Evolutionary conservation across 306 rosid species (phyloP), one percentile per base, ranked within the genome.

Genomic region (Gastrolobium bilobum): DNA sequence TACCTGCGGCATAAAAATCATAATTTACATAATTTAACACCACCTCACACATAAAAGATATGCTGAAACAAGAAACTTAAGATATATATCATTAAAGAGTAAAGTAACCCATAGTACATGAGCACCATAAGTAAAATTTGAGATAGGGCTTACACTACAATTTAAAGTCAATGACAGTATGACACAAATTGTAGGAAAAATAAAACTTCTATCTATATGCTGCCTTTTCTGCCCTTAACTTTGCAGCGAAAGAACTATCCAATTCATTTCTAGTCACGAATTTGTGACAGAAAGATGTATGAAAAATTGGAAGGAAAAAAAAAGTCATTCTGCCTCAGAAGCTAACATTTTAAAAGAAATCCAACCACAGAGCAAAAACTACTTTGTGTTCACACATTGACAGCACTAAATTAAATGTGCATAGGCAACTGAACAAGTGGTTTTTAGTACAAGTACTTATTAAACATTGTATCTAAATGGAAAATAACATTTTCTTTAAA

Each of bases 1-100:
- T 8, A 95, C 99, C 99, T 95, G 73, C 31, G 7, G 15, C 74
- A 79, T 40, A 30, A 76, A 11, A 31, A 50, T 48, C 52, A 56
- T 14, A 31, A 44, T 37, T n/a, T 6, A 5, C 30, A 73, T 35
- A 40, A 65, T 29, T 66, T 33, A 35, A 7, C 37, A 57, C 30
- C 48, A 71, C 10, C 48, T 39, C 35, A 57, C 7, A 44, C n/a
- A 65, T 37, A 80, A 46, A 58, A 69, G 13, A 68, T 46, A 57
- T 0, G 30, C 53, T 65, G 20, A 57, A 56, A 46, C n/a, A 52
- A 46, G 56, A 73, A 56, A 42, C 62, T 51, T 53, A 8, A 35
- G 11, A 68, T 34, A 7, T 10, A 68, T 46, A 44, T 46, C 14
- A 44, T 4, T 4, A 1, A 15, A 43, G 35, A 35, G 38, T 33